Evolutionary conservation across 805 yeast genomes (phyloP), one percentile per base, ranked within the genome.

Genomic region (Pichia heedii): DNA sequence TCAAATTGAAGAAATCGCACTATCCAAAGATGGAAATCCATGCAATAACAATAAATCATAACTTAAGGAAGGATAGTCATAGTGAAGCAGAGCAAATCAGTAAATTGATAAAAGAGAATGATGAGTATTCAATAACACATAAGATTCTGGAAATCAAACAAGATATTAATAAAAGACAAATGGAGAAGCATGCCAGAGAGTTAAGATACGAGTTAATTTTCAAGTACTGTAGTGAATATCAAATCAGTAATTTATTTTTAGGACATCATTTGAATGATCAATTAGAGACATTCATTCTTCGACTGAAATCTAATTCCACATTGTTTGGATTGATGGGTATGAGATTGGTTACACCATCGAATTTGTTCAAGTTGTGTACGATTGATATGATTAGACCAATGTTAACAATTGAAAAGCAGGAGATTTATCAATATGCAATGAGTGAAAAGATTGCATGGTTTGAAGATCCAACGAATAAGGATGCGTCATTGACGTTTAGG

Each of bases 201-300:
- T 67, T 68, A 39, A 58, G 95, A 33, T 77, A 78, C 46, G 48
- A 62, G 26, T 63, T 63, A 4, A 57, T 85, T 15, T 53, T 59
- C 5, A 39, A 58, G 0, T 61, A 67, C 0, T 78, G 87, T 52
- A 40, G 54, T 0, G 42, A 55, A 1, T 43, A 60, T 3, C 56
- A 53, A 0, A 61, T 71, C 4, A 32, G 55, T 0, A 51, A 67
- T n/a, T 45, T 84, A 5, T 57, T 78, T 20, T 62, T 79, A 34
- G 95, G 83, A 0, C 95, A 85, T 52, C 84, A 78, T 50, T 53
- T 66, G 38, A 77, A 84, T 53, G 95, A 85, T 56, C 87, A 82
- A 53, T 42, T 80, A 13, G 95, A 85, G 54, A 81, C 90, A 0
- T 79, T 73, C 48, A 47, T 81, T 20, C 68, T 79, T 55, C 58